Evolutionary conservation across 2,329 filamentous ascomycete genomes (phyloP).

Genomic region (Sporothrix dimorphospora): DNA sequence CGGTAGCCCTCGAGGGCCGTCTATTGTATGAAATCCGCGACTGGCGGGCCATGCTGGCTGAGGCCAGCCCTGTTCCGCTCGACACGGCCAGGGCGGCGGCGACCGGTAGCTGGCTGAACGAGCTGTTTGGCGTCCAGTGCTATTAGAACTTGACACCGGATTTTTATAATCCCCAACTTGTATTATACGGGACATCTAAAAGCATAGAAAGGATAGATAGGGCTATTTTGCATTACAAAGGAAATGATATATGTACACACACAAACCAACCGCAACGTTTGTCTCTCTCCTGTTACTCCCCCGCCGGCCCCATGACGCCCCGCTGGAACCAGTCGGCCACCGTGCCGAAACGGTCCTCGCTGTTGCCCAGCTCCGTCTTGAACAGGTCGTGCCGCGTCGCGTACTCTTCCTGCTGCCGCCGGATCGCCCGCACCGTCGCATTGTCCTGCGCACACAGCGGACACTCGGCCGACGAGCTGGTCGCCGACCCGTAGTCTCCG

Average conservation of each 20-base stretch:
- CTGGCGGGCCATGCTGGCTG: slow-evolving; percentile 37
- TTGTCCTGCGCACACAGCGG: slow-evolving; percentile 84
- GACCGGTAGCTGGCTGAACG: slow-evolving; percentile 40
- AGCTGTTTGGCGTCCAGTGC: slow-evolving; percentile 37
- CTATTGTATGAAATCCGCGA: slow-evolving; percentile 38
- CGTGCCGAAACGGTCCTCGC: slow-evolving; percentile 83
- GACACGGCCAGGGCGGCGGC: slow-evolving; percentile 19
- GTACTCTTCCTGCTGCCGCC: slow-evolving; percentile 82
- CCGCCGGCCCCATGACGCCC: slow-evolving; percentile 74
- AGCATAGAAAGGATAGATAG: slow-evolving; percentile 19
- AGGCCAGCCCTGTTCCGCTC: slow-evolving; percentile 28
- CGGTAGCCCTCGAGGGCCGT: slow-evolving; percentile 34
- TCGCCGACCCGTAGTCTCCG: neutral
- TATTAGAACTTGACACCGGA: neutral
- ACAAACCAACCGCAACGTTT: neutral
- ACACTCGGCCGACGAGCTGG: slow-evolving; percentile 63
- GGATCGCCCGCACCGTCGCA: slow-evolving; percentile 84
- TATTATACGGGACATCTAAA: slow-evolving; percentile 1
- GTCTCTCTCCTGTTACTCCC: slow-evolving; percentile 26
- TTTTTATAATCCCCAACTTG: too few species aligned
- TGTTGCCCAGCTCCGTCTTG: slow-evolving; percentile 73
- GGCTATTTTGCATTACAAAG: slow-evolving; percentile 1
- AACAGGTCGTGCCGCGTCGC: slow-evolving; percentile 90
- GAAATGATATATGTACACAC: slow-evolving; percentile 4
- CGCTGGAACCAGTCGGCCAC: slow-evolving; percentile 93